Conservation (phyloP, 129 eudicot genomes). For the Centella asiatica region DNA sequence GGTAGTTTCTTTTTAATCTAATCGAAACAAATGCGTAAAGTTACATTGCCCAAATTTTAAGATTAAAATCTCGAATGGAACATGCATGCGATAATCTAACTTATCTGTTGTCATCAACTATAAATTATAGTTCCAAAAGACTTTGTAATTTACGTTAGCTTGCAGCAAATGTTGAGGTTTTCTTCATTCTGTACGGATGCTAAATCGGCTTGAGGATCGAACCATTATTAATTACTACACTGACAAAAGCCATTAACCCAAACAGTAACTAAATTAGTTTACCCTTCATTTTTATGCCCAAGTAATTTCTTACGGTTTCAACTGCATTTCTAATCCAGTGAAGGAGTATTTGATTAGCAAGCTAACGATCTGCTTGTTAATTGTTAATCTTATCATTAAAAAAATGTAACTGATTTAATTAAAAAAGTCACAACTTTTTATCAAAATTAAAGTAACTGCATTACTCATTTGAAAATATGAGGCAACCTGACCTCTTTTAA, state of each 20-base stretch:
- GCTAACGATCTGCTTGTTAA: too few relatives aligned
- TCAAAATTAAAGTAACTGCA: too few relatives aligned
- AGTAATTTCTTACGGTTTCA: too few relatives aligned
- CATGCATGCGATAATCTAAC: neutral
- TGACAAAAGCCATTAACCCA: neutral
- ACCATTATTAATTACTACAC: neutral
- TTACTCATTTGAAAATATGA: too few relatives aligned
- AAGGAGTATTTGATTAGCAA: too few relatives aligned
- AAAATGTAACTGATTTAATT: too few relatives aligned
- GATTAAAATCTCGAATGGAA: neutral
- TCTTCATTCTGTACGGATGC: neutral
- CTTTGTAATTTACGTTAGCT: conserved; percentile 6
- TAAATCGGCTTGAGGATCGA: neutral
- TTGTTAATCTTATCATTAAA: too few relatives aligned
- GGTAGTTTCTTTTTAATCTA: neutral
- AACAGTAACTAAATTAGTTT: neutral
- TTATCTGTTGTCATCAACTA: neutral
- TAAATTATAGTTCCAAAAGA: neutral
- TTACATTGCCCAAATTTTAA: too few relatives aligned
- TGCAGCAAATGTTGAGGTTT: neutral
- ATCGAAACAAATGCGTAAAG: neutral
- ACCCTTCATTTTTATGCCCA: too few relatives aligned
- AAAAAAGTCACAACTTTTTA: too few relatives aligned
- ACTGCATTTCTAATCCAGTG: too few relatives aligned
- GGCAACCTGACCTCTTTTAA: too few relatives aligned